phyloP scores from a whole-genome alignment of 371 early-diverging fungal genomes.

The Mucor saturninus region DNA sequence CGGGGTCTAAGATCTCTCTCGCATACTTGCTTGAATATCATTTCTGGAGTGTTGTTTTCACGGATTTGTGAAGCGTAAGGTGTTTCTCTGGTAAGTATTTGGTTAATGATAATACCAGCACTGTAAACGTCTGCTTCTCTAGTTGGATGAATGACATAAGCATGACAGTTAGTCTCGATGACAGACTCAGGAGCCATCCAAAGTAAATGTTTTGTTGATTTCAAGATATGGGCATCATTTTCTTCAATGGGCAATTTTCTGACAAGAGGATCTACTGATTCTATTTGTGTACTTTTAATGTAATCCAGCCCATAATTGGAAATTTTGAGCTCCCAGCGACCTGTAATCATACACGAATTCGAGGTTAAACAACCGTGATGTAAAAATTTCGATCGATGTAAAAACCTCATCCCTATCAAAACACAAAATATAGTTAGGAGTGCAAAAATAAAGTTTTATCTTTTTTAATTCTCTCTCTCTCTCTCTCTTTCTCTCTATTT shows the following conservation, averaged over 20 bases:
- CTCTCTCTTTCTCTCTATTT: too few species aligned
- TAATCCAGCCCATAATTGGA: slow-evolving; percentile 51
- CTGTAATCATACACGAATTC: slow-evolving; percentile 50
- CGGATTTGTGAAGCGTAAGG: slow-evolving; percentile 38
- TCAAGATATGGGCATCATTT: neutral
- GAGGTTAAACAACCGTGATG: slow-evolving; percentile 54
- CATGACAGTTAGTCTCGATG: slow-evolving; percentile 16
- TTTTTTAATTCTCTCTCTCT: too few species aligned
- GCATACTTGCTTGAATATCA: slow-evolving; percentile 32
- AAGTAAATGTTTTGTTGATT: slow-evolving; percentile 28
- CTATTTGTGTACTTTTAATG: slow-evolving; percentile 33
- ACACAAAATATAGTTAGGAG: neutral
- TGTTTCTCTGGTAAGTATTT: slow-evolving; percentile 48
- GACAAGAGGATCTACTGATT: slow-evolving; percentile 12
- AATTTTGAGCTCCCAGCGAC: slow-evolving; percentile 58
- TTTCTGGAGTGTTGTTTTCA: neutral
- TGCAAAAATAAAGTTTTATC: neutral
- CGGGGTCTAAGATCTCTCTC: slow-evolving; percentile 31
- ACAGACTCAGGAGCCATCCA: slow-evolving; percentile 58
- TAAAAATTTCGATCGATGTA: slow-evolving; percentile 54
- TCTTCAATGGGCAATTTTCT: slow-evolving; percentile 5
- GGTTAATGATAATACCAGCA: slow-evolving; percentile 55
- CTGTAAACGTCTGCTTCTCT: slow-evolving; percentile 47
- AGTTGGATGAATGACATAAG: slow-evolving; percentile 37
- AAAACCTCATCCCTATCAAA: slow-evolving; percentile 48